Conservation (phyloP, 1,284 basidiomycete genomes). For the Omphalotus olearius region DNA sequence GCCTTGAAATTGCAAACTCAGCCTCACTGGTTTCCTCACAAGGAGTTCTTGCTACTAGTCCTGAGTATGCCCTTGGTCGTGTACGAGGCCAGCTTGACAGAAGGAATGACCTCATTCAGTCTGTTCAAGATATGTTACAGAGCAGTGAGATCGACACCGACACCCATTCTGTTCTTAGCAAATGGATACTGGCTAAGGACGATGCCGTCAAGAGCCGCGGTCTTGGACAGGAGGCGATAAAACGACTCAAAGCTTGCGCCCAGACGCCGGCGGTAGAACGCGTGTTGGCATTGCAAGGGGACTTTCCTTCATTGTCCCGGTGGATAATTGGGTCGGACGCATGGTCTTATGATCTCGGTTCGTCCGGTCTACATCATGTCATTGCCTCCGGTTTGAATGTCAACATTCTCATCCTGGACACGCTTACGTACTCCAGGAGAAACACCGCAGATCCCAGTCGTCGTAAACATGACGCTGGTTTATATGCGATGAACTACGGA, state of each 20-base stretch:
- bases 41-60: slow-evolving; percentile 76
- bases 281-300: slow-evolving; percentile 44
- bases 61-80: slow-evolving; percentile 87
- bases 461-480: slow-evolving; percentile 88
- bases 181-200: slow-evolving; percentile 57
- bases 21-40: slow-evolving; percentile 67
- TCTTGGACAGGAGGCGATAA: slow-evolving; percentile 59
- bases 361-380: slow-evolving; percentile 82
- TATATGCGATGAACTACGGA: slow-evolving; percentile 99
- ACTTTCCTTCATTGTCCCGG: slow-evolving; percentile 55
- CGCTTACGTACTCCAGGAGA: slow-evolving; percentile 80
- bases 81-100: slow-evolving; percentile 67
- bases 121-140: slow-evolving; percentile 47
- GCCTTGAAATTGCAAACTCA: slow-evolving; percentile 84
- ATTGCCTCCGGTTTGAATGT: slow-evolving; percentile 78
- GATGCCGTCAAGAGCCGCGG: slow-evolving; percentile 52
- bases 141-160: slow-evolving; percentile 36
- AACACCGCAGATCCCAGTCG: slow-evolving; percentile 66
- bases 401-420: slow-evolving; percentile 92
- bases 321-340: slow-evolving; percentile 93
- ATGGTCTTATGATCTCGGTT: slow-evolving; percentile 85
- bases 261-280: slow-evolving; percentile 42
- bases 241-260: slow-evolving; percentile 44
- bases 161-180: slow-evolving; percentile 54
- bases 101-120: slow-evolving; percentile 48